Base-by-base conservation (phyloP, 805 yeast genomes). In the Yarrowia deformans region DNA sequence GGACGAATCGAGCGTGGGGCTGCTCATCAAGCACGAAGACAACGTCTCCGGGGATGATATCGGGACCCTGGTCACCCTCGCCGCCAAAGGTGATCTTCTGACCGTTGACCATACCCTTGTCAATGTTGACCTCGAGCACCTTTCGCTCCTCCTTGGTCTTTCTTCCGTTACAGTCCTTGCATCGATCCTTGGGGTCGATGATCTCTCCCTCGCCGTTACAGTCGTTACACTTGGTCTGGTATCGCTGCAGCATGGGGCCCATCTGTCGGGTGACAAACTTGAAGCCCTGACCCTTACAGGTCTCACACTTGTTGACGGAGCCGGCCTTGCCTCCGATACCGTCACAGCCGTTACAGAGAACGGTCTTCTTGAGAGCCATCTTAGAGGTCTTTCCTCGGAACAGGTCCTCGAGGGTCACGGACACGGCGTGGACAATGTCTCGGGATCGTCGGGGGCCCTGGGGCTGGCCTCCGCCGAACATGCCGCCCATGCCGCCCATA, bases 231-330 rank as follows among this genome's bases (percentile, higher is more conserved):
- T 87, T 88, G 56, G 96, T 88, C 83, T 95, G 98, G 87, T 91
- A 91, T 85, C 97, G 90, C 84, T 95, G 99, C 77, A 95, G 90
- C 93, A 95, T 92, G 73, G 97, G 97, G 75, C 99, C 99, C 97
- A 95, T 93, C 82, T 95, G 98, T 84, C 97, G 90, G 67, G 97
- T 91, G 73, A 93, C 90, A 73, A 94, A 89, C 81, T 87, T 91
- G 80, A 89, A 81, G 86, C 99, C 99, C 75, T 86, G 85, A 81
- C 99, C 99, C 77, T 87, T 85, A 88, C 99, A 95, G 48, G 87
- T 79, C 67, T 87, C 73, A 88, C 99, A 95, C 75, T 87, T 87
- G 83, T 90, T 90, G 73, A 93, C 97, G 70, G 91, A 84, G 72
- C 95, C 97, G 74, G 88, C 90, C 77, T 91, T 91, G 82, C 99